Base-by-base conservation (phyloP, 2,329 filamentous ascomycete genomes). In the Fusarium udum region DNA sequence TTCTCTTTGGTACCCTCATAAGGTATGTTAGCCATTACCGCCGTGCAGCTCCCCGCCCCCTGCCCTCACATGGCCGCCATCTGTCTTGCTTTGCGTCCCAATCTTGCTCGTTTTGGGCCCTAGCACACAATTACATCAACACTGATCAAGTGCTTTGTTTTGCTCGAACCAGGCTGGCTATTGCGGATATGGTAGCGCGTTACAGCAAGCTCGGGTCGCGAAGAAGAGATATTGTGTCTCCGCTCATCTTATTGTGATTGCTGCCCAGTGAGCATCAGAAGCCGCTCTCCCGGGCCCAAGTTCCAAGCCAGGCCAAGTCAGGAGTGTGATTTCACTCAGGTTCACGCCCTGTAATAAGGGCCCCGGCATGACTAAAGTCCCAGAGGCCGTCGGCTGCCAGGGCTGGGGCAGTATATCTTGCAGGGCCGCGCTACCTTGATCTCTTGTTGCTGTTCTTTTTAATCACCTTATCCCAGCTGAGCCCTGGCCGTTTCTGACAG, bases 331-430 rank as follows among this genome's bases (percentile, higher is more conserved):
- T 55, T 75, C 60, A 68, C 61, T 64, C 64, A 64, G 67, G 69
- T 75, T 72, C 63, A 62, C 62, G 49, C 64, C 67, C 69, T 69
- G 62, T 45, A 55, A 43, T 51, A 69, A 68, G 67, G 53, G 51
- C 61, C 75, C 60, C 63, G 61, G 48, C 59, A 61, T 67, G 67
- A 75, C 74, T 64, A 77, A 75, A 72, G 63, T 48, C 69, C 63
- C 53, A 68, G 55, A 58, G 66, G 61, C 51, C 45, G 67, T 64
- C 59, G 65, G 45, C 59, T 48, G 42, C 45, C 52, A 53, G 61
- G 45, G 61, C 46, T 70, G 71, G 67, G 70, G 59, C 67, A 72
- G 69, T 77, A 77, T 76, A 77, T 77, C 75, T 77, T 77, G 73
- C 71, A 75, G 71, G 61, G 64, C 61, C 69, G 64, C 75, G 75